These are phyloP conservation scores for Mycena latifolia DNA, from an alignment of 768 basidiomycete species.

Conservation along the genomic window DNA sequence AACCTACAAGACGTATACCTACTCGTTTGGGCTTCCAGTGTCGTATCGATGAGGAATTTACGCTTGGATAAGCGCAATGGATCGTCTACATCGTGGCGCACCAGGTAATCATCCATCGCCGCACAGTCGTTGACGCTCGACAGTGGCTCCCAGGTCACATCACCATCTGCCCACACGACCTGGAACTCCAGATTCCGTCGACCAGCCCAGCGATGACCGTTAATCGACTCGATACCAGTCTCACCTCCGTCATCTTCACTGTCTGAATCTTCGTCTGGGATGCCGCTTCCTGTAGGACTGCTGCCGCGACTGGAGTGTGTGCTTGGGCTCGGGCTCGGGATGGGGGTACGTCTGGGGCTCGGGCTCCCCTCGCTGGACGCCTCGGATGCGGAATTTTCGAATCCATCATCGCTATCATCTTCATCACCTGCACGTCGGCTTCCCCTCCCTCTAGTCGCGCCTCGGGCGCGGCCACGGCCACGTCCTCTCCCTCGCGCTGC, in stretches of 20 bases:
- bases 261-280: background rate
- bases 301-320: too few species aligned
- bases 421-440: too few species aligned
- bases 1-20: too few species aligned
- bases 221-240: constrained; percentile 1
- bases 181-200: constrained; percentile 25
- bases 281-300: too few species aligned
- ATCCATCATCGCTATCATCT: background rate
- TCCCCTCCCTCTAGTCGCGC: constrained; percentile 1
- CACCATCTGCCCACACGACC: constrained; percentile 32
- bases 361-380: too few species aligned
- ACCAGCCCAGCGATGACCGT: constrained; percentile 19
- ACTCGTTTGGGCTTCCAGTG: too few species aligned
- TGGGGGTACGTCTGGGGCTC: too few species aligned
- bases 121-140: background rate
- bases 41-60: too few species aligned
- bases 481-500: background rate
- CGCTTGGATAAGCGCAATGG: too few species aligned
- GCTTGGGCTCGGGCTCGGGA: too few species aligned
- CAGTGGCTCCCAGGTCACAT: constrained; percentile 37
- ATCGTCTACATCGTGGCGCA: too few species aligned
- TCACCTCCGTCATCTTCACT: constrained; percentile 12
- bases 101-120: too few species aligned
- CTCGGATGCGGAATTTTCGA: background rate
- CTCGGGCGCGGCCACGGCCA: constrained; percentile 6